These are phyloP conservation scores for Paraphaeosphaeria minitans DNA, from an alignment of 2,329 filamentous ascomycete species.

Conservation along the genomic window DNA sequence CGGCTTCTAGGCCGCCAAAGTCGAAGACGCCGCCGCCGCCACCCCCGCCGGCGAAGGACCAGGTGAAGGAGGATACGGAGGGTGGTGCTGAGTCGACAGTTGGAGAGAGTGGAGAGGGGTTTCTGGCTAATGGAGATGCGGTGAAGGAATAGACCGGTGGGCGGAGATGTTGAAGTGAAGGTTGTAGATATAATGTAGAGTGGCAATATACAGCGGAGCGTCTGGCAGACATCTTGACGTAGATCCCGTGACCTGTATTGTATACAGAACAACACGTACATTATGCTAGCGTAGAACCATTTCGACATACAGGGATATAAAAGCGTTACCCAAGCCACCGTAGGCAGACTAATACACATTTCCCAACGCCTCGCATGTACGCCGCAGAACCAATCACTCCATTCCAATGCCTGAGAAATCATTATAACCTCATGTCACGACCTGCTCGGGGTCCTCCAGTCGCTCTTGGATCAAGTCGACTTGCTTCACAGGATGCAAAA, in stretches of 20 bases:
- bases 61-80: not conserved
- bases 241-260: not conserved
- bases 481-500: conserved; percentile 58
- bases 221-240: not conserved
- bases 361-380: not conserved
- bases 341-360: not conserved
- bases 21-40: not conserved
- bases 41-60: not conserved
- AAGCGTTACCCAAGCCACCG: not conserved
- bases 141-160: not conserved
- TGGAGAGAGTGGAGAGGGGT: not conserved
- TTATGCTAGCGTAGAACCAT: not conserved
- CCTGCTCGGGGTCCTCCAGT: conserved; percentile 14
- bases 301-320: not conserved
- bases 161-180: too few relatives aligned
- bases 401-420: not conserved
- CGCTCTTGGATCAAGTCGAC: conserved; percentile 55
- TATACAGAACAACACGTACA: not conserved
- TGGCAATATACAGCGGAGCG: too few relatives aligned
- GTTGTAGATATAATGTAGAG: too few relatives aligned
- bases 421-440: not conserved
- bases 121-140: not conserved
- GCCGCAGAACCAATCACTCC: not conserved
- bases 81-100: not conserved
- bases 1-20: not conserved